Conservation (phyloP, 352 stramenopile species). For the Phytophthora citricola region DNA sequence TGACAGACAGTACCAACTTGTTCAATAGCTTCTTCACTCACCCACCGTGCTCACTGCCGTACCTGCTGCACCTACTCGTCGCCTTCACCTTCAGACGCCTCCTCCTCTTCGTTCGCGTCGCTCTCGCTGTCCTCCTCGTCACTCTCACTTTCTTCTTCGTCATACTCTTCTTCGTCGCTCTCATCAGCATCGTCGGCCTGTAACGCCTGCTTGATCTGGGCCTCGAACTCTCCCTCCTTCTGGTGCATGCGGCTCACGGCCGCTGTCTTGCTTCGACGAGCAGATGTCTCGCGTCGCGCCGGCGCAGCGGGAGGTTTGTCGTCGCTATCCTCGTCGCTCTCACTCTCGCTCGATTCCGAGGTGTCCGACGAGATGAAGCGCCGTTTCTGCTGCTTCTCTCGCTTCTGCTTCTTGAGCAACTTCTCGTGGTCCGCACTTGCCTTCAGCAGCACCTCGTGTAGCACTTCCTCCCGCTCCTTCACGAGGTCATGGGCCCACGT, state of each 20-base stretch:
- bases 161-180: conserved; percentile 37
- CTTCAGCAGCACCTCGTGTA: conserved; percentile 46
- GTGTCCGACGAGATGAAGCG: conserved; percentile 33
- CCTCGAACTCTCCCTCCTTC: conserved; percentile 62
- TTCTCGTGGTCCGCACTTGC: conserved; percentile 45
- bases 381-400: conserved; percentile 28
- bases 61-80: conserved; percentile 15
- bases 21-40: neutral
- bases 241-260: conserved; percentile 68
- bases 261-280: conserved; percentile 63
- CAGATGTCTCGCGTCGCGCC: conserved; percentile 45
- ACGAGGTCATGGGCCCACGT: conserved; percentile 57
- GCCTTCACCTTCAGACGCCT: conserved; percentile 17
- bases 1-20: conserved; percentile 1
- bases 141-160: conserved; percentile 36
- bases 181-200: conserved; percentile 53
- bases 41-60: neutral
- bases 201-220: conserved; percentile 63
- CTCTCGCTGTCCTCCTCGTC: conserved; percentile 22
- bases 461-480: conserved; percentile 45
- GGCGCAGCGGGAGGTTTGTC: conserved; percentile 19
- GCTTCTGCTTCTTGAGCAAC: conserved; percentile 48
- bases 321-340: conserved; percentile 36
- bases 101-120: conserved; percentile 19
- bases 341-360: conserved; percentile 41